Conservation (phyloP, 768 basidiomycete species). For the Lactarius hatsudake region DNA sequence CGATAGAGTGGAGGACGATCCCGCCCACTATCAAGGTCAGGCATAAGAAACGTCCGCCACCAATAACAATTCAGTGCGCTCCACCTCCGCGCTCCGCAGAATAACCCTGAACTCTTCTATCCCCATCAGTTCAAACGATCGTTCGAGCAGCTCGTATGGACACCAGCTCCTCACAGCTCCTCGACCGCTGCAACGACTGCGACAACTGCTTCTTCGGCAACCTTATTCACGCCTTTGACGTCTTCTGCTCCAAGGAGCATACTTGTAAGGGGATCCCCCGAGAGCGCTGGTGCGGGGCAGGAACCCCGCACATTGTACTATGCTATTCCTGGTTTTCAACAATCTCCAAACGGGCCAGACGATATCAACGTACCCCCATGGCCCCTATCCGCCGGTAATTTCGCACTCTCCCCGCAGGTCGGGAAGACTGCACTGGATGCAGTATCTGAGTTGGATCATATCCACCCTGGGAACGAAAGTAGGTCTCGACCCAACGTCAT, state of each 20-base stretch:
- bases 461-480: slow-evolving; percentile 3
- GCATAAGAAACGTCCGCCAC: slow-evolving; percentile 28
- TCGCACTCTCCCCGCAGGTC: slow-evolving; percentile 18
- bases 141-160: slow-evolving; percentile 25
- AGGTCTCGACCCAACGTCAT: not conserved
- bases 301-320: slow-evolving; percentile 25
- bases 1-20: slow-evolving; percentile 28
- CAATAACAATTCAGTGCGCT: slow-evolving; percentile 25
- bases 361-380: slow-evolving; percentile 20
- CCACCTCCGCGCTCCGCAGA: slow-evolving; percentile 5
- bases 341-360: slow-evolving; percentile 22
- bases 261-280: slow-evolving; percentile 13
- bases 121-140: slow-evolving; percentile 22
- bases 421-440: slow-evolving; percentile 25
- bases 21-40: slow-evolving; percentile 28
- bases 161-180: slow-evolving; percentile 15
- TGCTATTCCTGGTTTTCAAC: slow-evolving; percentile 27
- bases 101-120: not conserved
- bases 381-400: slow-evolving; percentile 17
- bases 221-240: slow-evolving; percentile 21
- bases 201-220: slow-evolving; percentile 11
- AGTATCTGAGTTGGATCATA: slow-evolving; percentile 20
- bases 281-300: slow-evolving; percentile 14
- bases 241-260: slow-evolving; percentile 17
- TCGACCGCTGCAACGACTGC: slow-evolving; percentile 11